Evolutionary conservation across 78 protist genomes (phyloP).

Genomic region (Mastigamoeba balamuthi): DNA sequence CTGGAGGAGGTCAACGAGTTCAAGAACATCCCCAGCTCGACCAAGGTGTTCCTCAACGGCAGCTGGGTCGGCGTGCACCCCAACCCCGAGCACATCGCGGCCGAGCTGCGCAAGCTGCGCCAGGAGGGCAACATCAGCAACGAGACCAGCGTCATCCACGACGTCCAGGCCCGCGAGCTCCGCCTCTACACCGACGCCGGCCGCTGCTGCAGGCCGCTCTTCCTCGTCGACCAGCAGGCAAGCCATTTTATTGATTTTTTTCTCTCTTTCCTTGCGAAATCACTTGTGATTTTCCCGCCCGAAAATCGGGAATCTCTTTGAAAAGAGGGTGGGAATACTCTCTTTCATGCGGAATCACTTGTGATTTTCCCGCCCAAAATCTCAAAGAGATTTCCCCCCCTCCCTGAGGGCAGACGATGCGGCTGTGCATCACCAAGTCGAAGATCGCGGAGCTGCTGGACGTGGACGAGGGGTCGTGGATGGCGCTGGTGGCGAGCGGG

Average conservation of each 20-base stretch:
- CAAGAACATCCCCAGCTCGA: constrained; percentile 29
- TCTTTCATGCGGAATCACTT: too few relatives aligned
- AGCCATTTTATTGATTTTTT: too few relatives aligned
- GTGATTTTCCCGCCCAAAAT: too few relatives aligned
- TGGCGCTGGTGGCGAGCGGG: constrained; percentile 56
- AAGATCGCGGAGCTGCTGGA: too few relatives aligned
- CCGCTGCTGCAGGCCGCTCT: constrained; percentile 90
- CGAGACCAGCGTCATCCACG: constrained; percentile 76
- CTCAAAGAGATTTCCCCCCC: too few relatives aligned
- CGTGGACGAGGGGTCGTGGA: constrained; percentile 39
- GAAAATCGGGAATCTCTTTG: too few relatives aligned
- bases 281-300: too few relatives aligned
- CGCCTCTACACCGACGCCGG: constrained; percentile 88
- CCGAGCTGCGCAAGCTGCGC: constrained; percentile 54
- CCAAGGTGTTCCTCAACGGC: constrained; percentile 97
- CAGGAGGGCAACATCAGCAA: constrained; percentile 44
- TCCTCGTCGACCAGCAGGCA: constrained; percentile 77
- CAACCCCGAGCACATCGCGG: constrained; percentile 71
- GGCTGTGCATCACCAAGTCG: too few relatives aligned
- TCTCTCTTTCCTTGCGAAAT: too few relatives aligned
- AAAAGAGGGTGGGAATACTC: too few relatives aligned
- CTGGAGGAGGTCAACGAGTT: constrained; percentile 56
- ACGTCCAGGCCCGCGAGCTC: constrained; percentile 79
- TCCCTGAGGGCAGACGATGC: too few relatives aligned
- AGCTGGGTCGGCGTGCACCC: constrained; percentile 91